Evolutionary conservation across 163 green algal genomes (phyloP).

Genomic region (Volvox carteri): DNA sequence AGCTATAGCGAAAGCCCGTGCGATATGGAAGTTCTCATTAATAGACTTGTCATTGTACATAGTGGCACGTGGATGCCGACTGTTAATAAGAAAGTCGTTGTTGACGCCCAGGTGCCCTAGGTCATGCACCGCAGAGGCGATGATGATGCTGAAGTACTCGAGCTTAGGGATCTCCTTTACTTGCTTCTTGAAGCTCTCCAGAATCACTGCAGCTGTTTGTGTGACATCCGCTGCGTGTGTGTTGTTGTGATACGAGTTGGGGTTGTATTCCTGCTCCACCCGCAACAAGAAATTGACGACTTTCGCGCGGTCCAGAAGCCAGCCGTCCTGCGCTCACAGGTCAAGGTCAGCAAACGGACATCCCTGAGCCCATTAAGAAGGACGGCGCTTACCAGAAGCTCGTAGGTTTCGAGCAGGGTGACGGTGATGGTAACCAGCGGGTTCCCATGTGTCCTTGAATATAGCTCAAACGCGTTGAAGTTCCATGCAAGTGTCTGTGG

Average conservation of each 20-base stretch:
- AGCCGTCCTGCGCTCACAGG: conserved; percentile 67
- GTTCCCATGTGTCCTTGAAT: conserved; percentile 59
- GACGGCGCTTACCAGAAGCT: conserved; percentile 71
- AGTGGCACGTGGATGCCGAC: conserved; percentile 71
- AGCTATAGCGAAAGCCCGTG: conserved; percentile 82
- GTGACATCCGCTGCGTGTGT: conserved; percentile 92
- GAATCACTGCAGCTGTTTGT: conserved; percentile 80
- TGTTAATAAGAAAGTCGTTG: conserved; percentile 92
- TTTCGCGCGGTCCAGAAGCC: conserved; percentile 71
- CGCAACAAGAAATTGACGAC: conserved; percentile 69
- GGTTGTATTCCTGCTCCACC: conserved; percentile 78
- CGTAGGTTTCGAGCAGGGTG: conserved; percentile 77
- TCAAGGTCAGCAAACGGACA: neutral
- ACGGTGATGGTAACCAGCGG: conserved; percentile 82
- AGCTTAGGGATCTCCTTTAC: conserved; percentile 78
- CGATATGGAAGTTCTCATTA: conserved; percentile 91
- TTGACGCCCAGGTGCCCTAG: conserved; percentile 90
- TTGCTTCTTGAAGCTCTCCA: conserved; percentile 71
- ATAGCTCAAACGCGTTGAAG: conserved; percentile 88
- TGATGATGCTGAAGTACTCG: conserved; percentile 87
- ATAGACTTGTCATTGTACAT: conserved; percentile 89
- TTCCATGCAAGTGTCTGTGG: conserved; percentile 85
- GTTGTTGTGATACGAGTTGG: conserved; percentile 93
- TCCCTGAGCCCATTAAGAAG: neutral
- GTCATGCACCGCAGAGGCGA: conserved; percentile 89